Base-by-base conservation (phyloP, 768 basidiomycete genomes). In the Tricholoma matsutake region DNA sequence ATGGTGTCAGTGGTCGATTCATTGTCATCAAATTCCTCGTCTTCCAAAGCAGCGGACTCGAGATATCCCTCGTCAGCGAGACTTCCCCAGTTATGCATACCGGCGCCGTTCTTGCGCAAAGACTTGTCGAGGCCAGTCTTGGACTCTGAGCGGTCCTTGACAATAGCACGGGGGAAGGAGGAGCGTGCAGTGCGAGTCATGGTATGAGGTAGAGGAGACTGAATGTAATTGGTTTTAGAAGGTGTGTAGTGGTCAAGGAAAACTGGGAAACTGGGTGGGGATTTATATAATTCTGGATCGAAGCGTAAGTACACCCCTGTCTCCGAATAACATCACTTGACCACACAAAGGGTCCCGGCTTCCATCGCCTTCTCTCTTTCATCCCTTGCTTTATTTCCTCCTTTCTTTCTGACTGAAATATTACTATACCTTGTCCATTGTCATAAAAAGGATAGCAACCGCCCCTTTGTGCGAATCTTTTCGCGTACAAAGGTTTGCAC, bases 141-240 rank as follows among this genome's bases (percentile, higher is more conserved):
- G 69, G 87, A 85, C 77, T 87, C 84, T 14, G 89, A 90, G 68
- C 91, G 88, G 76, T 94, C 91, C 77, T 84, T 87, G 63, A 82
- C 63, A 67, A 91, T 75, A 51, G 91, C 92, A 61, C 86, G 84
- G 55, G 88, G 89, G 71, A 82, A 87, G 47, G 82, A 69, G 59
- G 91, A 80, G 67, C 91, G 89, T 65, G 81, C 86, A 56, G 91
- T 93, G 68, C 91, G 89, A 61, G 91, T 92, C 91, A 93, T 93
- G 71, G 43, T 78, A 25, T 18, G 54, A 54, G 29, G 41, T 3
- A n/a, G 16, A 58, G 34, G 3, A 51, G 32, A 56, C 11, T 45
- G 34, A 60, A 37, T 35, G 29, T 35, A 29, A 31, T 35, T 57
- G 39, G 61, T 10, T 56, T 54, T 55, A 51, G 39, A 39, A 55